Evolutionary conservation across 495 filamentous ascomycete genomes (phyloP).

Genomic region (Hypoxylon rickii): DNA sequence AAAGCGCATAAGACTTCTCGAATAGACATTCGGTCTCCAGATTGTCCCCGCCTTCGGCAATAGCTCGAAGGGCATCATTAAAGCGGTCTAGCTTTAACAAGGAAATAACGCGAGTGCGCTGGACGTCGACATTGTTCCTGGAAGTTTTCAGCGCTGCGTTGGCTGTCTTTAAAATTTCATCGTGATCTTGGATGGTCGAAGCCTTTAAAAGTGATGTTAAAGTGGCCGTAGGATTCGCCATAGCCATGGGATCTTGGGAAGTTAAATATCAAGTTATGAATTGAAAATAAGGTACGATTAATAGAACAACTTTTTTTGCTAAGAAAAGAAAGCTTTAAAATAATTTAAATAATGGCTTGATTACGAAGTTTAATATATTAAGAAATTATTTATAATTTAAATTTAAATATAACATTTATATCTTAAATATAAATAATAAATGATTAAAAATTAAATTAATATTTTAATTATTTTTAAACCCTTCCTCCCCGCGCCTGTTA

Average conservation of each 20-base stretch:
- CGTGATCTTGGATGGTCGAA: conserved; percentile 53
- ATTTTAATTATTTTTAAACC: neutral
- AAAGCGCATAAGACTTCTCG: conserved; percentile 90
- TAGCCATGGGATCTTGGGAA: conserved; percentile 6
- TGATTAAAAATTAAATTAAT: neutral
- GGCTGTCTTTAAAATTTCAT: conserved; percentile 51
- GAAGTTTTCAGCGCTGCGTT: conserved; percentile 68
- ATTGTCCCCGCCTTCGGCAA: conserved; percentile 71
- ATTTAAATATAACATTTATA: no score
- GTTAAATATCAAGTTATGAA: no score
- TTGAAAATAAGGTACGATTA: no score
- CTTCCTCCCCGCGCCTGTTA: conserved; percentile 25
- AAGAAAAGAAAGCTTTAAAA: no score
- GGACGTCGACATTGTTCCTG: conserved; percentile 69
- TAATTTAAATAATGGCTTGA: no score
- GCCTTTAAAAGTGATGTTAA: conserved; percentile 55
- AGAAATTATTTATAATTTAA: no score
- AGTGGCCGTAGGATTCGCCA: conserved; percentile 50
- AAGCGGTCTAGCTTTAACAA: conserved; percentile 93
- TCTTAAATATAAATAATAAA: no score
- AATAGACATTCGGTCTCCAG: conserved; percentile 69
- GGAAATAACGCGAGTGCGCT: conserved; percentile 80
- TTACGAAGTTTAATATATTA: no score
- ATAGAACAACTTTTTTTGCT: no score
- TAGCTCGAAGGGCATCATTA: conserved; percentile 79